Evolutionary conservation across 2,329 filamentous ascomycete species (phyloP).

Genomic region (Phaeosphaeria sp.): DNA sequence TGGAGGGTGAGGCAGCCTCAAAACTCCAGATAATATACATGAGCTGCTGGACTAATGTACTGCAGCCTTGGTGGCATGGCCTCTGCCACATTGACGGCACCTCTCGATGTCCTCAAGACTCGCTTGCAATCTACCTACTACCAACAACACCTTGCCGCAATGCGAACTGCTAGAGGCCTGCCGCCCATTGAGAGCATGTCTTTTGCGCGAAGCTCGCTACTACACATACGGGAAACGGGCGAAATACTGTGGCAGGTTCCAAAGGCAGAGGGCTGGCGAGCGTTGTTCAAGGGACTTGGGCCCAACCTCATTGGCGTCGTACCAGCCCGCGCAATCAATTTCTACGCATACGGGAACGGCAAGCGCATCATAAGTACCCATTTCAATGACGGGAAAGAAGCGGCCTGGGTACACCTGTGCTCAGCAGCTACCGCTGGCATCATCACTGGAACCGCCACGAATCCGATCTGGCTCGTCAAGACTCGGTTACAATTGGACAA

Average conservation of each 20-base stretch:
- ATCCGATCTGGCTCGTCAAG: slow-evolving; percentile 97
- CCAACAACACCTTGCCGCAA: slow-evolving; percentile 77
- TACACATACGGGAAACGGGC: slow-evolving; percentile 84
- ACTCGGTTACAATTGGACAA: slow-evolving; percentile 92
- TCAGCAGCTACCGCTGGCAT: slow-evolving; percentile 81
- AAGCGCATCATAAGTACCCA: slow-evolving; percentile 80
- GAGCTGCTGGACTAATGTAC: slow-evolving; percentile 18
- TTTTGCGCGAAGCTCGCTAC: slow-evolving; percentile 68
- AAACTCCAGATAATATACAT: neutral
- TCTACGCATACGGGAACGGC: slow-evolving; percentile 90
- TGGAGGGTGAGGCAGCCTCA: slow-evolving; percentile 69
- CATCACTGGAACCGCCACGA: slow-evolving; percentile 87
- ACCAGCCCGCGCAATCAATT: slow-evolving; percentile 89
- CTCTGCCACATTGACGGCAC: slow-evolving; percentile 88
- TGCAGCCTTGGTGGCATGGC: slow-evolving; percentile 85
- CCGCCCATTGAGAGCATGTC: slow-evolving; percentile 65
- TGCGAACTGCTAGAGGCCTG: slow-evolving; percentile 65
- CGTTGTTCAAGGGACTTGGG: slow-evolving; percentile 90
- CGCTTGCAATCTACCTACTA: slow-evolving; percentile 94
- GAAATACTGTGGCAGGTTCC: slow-evolving; percentile 85
- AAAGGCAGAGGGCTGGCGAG: slow-evolving; percentile 79
- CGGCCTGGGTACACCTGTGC: slow-evolving; percentile 77
- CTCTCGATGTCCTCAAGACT: slow-evolving; percentile 92
- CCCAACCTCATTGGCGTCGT: slow-evolving; percentile 91
- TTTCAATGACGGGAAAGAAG: slow-evolving; percentile 73